These are phyloP conservation scores for Leishmania martiniquensis DNA, from an alignment of 208 protist genomes.

Conservation along the genomic window DNA sequence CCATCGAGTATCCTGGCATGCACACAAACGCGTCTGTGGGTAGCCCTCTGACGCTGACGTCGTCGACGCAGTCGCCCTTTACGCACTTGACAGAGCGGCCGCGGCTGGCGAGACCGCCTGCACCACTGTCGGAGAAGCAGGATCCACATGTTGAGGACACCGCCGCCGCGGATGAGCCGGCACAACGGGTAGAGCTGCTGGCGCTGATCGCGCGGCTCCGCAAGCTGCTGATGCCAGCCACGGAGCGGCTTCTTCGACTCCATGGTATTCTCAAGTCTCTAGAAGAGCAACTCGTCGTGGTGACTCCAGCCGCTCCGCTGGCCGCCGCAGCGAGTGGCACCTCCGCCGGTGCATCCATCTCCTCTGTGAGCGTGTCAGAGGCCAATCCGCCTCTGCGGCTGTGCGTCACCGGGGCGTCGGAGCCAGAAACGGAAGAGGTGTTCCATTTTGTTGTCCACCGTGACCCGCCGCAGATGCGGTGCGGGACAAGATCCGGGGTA, in stretches of 20 bases:
- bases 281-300: conserved; percentile 17
- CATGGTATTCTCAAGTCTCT: conserved; percentile 38
- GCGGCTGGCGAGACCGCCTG: neutral
- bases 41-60: neutral
- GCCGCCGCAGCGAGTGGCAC: neutral
- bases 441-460: conserved; percentile 31
- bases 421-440: conserved; percentile 26
- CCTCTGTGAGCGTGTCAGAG: neutral
- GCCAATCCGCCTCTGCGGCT: conserved; percentile 4
- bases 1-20: neutral
- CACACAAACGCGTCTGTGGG: neutral
- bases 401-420: conserved; percentile 23
- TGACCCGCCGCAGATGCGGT: conserved; percentile 6
- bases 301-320: neutral
- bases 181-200: conserved; percentile 23
- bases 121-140: neutral
- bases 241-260: conserved; percentile 59
- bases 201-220: conserved; percentile 30
- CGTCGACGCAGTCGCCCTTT: neutral
- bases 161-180: neutral
- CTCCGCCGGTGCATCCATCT: conserved; percentile 1
- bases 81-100: neutral
- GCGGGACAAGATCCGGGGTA: neutral
- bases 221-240: conserved; percentile 38
- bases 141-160: neutral